Evolutionary conservation across 257 asterid species (phyloP), one percentile per base, ranked within the genome.

Genomic region (Haberlea rhodopensis): DNA sequence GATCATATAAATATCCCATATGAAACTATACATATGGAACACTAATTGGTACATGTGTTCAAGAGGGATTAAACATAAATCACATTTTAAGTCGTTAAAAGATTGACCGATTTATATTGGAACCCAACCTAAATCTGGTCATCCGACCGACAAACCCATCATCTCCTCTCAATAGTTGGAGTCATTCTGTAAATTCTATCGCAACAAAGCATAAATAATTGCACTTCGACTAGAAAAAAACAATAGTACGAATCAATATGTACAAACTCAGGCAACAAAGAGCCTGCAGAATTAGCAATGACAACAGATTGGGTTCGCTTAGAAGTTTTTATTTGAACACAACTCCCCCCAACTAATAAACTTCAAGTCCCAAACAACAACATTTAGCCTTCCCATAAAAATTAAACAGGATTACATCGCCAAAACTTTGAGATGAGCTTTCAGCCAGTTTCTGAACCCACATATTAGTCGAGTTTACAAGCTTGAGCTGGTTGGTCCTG

Each of bases 401-500:
- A 74, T 61, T 11, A 40, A 66, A 83, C n/a, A n/a, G n/a, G n/a
- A n/a, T n/a, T n/a, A n/a, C 70, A 66, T 57, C 55, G 23, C 62
- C 23, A 11, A 71, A 27, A 53, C 28, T 34, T 71, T 57, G 54
- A 51, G 46, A 31, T 57, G 54, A 73, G 53, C 23, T 40, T 48
- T 66, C 70, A 63, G 63, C 63, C 74, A 54, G 20, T 59, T 34
- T 52, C 28, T 37, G 22, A 52, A 62, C 53, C 65, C 61, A 26
- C 49, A 65, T n/a, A 61, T 66, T 73, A 85, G 56, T 88, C 87
- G 34, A 70, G 73, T 70, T 88, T 88, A 60, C 29, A 43, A 70
- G 34, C 81, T 72, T 78, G 66, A 15, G 70, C 75, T 53, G 79
- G 63, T 48, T 13, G 11, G 20, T 65, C 57, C 16, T 52, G 71